phyloP scores from a whole-genome alignment of 2,329 filamentous ascomycete genomes.

The Xylaria sp. region DNA sequence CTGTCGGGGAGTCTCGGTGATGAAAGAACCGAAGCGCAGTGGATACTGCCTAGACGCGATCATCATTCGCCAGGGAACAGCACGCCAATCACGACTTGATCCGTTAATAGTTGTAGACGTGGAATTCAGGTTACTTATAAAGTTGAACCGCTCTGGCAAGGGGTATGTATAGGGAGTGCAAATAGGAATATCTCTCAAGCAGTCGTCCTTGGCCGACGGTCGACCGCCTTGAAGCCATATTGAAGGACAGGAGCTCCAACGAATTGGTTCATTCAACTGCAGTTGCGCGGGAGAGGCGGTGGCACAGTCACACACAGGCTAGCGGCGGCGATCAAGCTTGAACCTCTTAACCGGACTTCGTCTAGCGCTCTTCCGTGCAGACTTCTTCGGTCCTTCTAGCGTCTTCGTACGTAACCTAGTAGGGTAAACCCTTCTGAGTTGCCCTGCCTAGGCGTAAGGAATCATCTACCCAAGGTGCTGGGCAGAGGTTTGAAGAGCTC shows the following conservation, averaged over 20 bases:
- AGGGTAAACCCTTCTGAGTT: neutral
- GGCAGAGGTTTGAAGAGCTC: too few species aligned
- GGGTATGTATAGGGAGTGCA: neutral
- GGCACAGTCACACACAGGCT: slow-evolving; percentile 8
- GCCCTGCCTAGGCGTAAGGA: neutral
- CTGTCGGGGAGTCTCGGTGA: slow-evolving; percentile 27
- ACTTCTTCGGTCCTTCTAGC: slow-evolving; percentile 43
- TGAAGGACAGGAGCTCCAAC: slow-evolving; percentile 8
- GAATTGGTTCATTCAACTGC: slow-evolving; percentile 1
- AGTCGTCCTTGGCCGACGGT: neutral
- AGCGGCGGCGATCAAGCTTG: neutral
- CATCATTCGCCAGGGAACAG: slow-evolving; percentile 12
- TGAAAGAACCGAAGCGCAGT: slow-evolving; percentile 31
- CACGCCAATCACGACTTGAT: slow-evolving; percentile 20
- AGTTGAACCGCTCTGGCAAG: slow-evolving; percentile 13
- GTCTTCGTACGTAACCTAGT: slow-evolving; percentile 20
- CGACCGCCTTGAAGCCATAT: neutral
- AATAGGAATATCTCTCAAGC: slow-evolving; percentile 8
- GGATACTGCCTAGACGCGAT: slow-evolving; percentile 8
- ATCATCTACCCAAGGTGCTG: too few species aligned
- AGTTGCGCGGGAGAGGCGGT: slow-evolving; percentile 20
- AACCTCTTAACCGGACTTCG: slow-evolving; percentile 3
- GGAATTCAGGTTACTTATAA: slow-evolving; percentile 19
- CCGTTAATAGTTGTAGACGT: slow-evolving; percentile 17
- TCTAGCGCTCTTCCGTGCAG: slow-evolving; percentile 37